Base-by-base conservation (phyloP, 148 eudicot genomes). In the Fagopyrum esculentum region DNA sequence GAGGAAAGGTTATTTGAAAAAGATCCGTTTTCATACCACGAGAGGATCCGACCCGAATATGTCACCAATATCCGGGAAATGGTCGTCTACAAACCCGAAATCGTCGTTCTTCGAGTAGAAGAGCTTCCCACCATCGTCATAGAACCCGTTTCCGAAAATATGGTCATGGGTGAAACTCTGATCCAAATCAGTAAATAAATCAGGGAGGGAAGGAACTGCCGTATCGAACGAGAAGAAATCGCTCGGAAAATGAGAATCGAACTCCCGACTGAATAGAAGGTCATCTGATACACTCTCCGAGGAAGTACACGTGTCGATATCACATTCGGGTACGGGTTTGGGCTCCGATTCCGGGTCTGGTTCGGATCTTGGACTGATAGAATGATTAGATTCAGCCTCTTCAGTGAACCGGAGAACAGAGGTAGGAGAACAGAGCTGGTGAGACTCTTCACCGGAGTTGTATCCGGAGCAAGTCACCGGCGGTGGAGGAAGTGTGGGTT, bases 11-110 rank as follows among this genome's bases (percentile, higher is more conserved):
- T 35, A 40, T 66, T 60, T 66, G 30, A 12, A 17, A 19, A 30
- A 63, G 6, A 40, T 45, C 71, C 71, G 71, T 29, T 15, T 10
- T 43, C 46, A 35, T 45, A 66, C 71, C 47, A 80, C 77, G 2
- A 80, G 85, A n/a, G 84, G 83, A 66, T 85, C 90, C 80, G 90
- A 83, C 78, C 88, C 88, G 79, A 87, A 85, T 70, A 85, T 60
- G 68, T 87, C 90, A 1, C 85, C 85, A 22, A 83, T 76, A 29
- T 87, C 90, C 52, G 82, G 81, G 9, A 80, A 78, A 74, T 73
- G 79, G 9, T 85, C 88, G 1, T 57, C 59, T 3, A 15, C 84
- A 74, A 81, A 75, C 50, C 86, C 85, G 16, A 79, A 74, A 40
- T 75, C 83, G 4, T 64, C 70, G 70, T 5, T 35, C 46, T 64